phyloP scores from a whole-genome alignment of 1,284 basidiomycete genomes.

The Ustilago curta region DNA sequence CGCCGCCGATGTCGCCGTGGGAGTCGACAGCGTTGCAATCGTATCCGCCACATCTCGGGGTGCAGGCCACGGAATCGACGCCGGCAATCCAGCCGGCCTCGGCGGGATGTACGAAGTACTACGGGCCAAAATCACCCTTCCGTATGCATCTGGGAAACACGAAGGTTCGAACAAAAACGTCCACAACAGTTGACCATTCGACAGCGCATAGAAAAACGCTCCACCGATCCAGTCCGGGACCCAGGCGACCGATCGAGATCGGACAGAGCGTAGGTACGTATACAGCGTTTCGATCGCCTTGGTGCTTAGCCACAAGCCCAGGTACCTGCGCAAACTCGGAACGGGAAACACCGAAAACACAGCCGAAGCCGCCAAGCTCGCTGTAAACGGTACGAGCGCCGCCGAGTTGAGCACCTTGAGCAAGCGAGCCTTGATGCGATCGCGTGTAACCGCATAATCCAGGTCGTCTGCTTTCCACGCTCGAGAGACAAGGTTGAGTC shows the following conservation, averaged over 20 bases:
- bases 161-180: conserved; percentile 59
- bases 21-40: conserved; percentile 55
- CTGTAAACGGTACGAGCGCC: conserved; percentile 43
- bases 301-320: conserved; percentile 49
- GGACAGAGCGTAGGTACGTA: conserved; percentile 25
- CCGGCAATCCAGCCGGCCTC: conserved; percentile 52
- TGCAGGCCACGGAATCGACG: conserved; percentile 55
- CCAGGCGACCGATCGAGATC: conserved; percentile 40
- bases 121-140: conserved; percentile 49
- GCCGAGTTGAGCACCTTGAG: conserved; percentile 38
- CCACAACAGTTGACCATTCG: conserved; percentile 62
- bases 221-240: conserved; percentile 58
- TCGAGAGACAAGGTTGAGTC: conserved; percentile 24
- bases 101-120: conserved; percentile 59
- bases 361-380: conserved; percentile 25
- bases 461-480: conserved; percentile 18
- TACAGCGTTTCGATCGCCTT: conserved; percentile 50
- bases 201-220: conserved; percentile 57
- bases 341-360: conserved; percentile 43
- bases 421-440: conserved; percentile 38
- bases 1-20: conserved; percentile 36
- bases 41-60: conserved; percentile 52
- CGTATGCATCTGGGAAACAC: conserved; percentile 54
- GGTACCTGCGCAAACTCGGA: conserved; percentile 20
- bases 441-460: conserved; percentile 26